Evolutionary conservation across 2,329 filamentous ascomycete genomes (phyloP), one percentile per base, ranked within the genome.

Genomic region (Simplicillium aogashimaense): DNA sequence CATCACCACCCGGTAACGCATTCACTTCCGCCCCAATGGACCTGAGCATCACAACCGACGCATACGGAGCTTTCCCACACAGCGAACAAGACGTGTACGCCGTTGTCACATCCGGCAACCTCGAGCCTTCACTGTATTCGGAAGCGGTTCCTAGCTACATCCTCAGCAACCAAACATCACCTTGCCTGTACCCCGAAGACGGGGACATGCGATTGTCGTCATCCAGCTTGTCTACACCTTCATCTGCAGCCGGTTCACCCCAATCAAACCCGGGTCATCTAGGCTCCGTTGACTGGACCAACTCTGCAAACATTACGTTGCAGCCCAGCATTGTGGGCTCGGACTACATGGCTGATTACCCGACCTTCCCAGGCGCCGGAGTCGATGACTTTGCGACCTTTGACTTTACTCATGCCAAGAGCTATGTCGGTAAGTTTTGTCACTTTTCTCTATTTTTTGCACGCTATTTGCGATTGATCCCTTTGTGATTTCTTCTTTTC

Each of bases 211-310:
- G 63, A 43, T 69, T 72, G 45, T 86, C 71, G 45, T 70, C 69
- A 17, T 82, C 76, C 43, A 79, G 61, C 41, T 74, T 66, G 39
- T 84, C 81, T 38, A 76, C 76, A 4, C 67, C 79, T 7, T 83
- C 80, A 1, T 84, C 81, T 8, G 76, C 75, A 40, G 73, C 80
- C 45, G 78, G 78, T 42, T 85, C 81, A 16, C 81, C 81, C 18
- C 75, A 78, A 51, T 80, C 78, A 2, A 71, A 74, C 46, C 70
- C 74, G 51, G 70, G 72, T 41, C 74, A 74, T 48, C 60, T 72
- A 47, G 74, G 74, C 45, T 65, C 67, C 50, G 67, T 77, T 35
- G 74, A 78, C 44, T 84, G 78, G 76, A 59, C 69, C 47, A 59
- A 66, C 15, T 13, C 30, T 15, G 53, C 56, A 38, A 71, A 71